A percentile compares a stretch with the other conserved stretches of the same genome.
These are phyloP conservation scores for Pestalotiopsis sp. DNA, from an alignment of 2,329 filamentous ascomycete genomes.

Conservation along the genomic window DNA sequence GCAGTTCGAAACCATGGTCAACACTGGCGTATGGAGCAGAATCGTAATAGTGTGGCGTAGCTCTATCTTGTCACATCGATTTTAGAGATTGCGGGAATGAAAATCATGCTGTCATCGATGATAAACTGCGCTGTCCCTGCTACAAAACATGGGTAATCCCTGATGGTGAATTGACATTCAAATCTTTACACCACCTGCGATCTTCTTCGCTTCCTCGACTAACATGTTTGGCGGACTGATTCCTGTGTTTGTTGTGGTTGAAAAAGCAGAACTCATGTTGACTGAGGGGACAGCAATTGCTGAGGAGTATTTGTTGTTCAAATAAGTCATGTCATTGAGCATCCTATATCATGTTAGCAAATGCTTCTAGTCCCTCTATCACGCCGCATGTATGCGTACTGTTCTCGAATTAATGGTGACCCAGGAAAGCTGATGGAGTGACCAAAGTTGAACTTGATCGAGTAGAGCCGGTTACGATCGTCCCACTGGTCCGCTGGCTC, in stretches of 20 bases:
- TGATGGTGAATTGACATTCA: neutral
- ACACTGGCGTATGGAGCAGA: neutral
- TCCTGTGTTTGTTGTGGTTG: neutral
- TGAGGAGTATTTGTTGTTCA: neutral
- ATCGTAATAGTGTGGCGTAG: neutral
- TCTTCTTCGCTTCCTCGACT: neutral
- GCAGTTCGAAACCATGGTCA: neutral
- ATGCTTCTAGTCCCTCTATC: neutral
- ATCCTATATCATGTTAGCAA: neutral
- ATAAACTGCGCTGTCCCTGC: too few relatives aligned
- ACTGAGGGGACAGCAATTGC: neutral
- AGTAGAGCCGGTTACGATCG: constrained; percentile 24
- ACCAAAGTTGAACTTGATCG: neutral
- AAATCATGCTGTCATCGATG: too few relatives aligned
- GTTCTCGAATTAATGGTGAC: neutral
- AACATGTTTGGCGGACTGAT: neutral
- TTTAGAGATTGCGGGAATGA: too few relatives aligned
- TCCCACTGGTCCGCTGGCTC: too few relatives aligned
- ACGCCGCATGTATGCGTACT: neutral
- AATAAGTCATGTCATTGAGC: neutral
- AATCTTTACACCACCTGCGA: neutral
- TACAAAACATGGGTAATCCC: too few relatives aligned
- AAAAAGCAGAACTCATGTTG: neutral
- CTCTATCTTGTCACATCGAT: too few relatives aligned
- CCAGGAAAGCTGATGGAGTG: neutral